Conservation (phyloP, 495 filamentous ascomycete species). For the Tetracladium setigerum region DNA sequence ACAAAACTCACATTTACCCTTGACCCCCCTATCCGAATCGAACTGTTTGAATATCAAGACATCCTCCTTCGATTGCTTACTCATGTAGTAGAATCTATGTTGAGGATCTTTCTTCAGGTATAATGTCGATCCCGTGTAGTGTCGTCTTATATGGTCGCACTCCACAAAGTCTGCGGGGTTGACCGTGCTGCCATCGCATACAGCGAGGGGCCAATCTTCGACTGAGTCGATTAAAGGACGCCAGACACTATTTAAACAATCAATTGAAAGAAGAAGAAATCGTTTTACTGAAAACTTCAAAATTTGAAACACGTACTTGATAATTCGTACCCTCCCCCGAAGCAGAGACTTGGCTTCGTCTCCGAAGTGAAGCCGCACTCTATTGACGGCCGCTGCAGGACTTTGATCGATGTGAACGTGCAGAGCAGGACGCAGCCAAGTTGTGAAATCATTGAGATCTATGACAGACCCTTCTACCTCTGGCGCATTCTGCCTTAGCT, state of each 20-base stretch:
- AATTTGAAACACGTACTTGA: conserved; percentile 5
- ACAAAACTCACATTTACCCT: conserved; percentile 8
- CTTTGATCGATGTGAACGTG: conserved; percentile 4
- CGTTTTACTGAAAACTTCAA: too few relatives aligned
- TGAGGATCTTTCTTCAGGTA: conserved; percentile 18
- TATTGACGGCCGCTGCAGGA: background rate
- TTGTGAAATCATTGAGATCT: conserved; percentile 1
- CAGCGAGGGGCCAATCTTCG: conserved; percentile 25
- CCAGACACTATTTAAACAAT: conserved; percentile 27
- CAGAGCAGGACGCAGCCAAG: background rate
- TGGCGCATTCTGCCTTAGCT: too few relatives aligned
- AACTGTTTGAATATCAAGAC: conserved; percentile 28
- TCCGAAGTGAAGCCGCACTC: background rate
- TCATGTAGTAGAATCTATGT: conserved; percentile 27
- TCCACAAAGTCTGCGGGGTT: conserved; percentile 20
- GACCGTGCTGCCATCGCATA: conserved; percentile 25
- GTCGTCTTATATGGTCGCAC: conserved; percentile 17
- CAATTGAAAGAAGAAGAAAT: too few relatives aligned
- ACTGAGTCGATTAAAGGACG: conserved; percentile 20
- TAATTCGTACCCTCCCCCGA: conserved; percentile 1
- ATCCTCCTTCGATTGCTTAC: conserved; percentile 22
- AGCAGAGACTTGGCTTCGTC: background rate
- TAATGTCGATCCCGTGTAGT: conserved; percentile 20
- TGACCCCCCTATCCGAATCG: conserved; percentile 12
- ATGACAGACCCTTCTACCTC: background rate